phyloP scores from a whole-genome alignment of 2,329 filamentous ascomycete genomes.

The Calcarisporium arbuscula region DNA sequence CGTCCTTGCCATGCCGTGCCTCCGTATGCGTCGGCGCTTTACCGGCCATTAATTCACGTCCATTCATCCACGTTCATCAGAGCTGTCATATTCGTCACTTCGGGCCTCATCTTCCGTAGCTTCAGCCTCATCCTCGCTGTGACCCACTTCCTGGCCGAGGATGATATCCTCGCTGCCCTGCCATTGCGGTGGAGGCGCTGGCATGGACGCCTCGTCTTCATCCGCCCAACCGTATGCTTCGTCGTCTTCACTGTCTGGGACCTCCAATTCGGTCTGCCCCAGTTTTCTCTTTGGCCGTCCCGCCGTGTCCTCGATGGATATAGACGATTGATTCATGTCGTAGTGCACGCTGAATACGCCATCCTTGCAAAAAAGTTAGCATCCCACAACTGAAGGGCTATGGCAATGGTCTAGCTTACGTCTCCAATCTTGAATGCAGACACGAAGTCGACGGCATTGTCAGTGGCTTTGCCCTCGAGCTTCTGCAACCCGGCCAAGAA shows the following conservation, averaged over 20 bases:
- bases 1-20: too few relatives aligned
- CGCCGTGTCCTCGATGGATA: slow-evolving; percentile 26
- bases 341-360: slow-evolving; percentile 37
- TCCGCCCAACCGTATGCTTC: slow-evolving; percentile 70
- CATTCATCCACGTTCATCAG: slow-evolving; percentile 2
- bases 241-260: slow-evolving; percentile 57
- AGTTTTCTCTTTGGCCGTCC: slow-evolving; percentile 56
- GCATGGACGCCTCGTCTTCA: slow-evolving; percentile 55
- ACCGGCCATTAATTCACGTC: slow-evolving; percentile 19
- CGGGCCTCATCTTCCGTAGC: slow-evolving; percentile 14
- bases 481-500: slow-evolving; percentile 62
- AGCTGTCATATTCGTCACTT: slow-evolving; percentile 13
- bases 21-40: slow-evolving; percentile 28
- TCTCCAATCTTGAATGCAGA: slow-evolving; percentile 43
- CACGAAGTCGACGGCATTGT: slow-evolving; percentile 33
- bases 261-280: slow-evolving; percentile 50
- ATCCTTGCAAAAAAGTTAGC: too few relatives aligned
- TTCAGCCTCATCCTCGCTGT: slow-evolving; percentile 30
- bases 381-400: too few relatives aligned
- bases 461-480: slow-evolving; percentile 44
- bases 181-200: slow-evolving; percentile 58
- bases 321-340: slow-evolving; percentile 29
- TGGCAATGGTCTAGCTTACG: slow-evolving; percentile 26
- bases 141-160: slow-evolving; percentile 39
- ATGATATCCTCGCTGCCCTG: slow-evolving; percentile 61